These are phyloP conservation scores for Vitis rupestris DNA, from an alignment of 164 flowering plant species.

Conservation along the genomic window DNA sequence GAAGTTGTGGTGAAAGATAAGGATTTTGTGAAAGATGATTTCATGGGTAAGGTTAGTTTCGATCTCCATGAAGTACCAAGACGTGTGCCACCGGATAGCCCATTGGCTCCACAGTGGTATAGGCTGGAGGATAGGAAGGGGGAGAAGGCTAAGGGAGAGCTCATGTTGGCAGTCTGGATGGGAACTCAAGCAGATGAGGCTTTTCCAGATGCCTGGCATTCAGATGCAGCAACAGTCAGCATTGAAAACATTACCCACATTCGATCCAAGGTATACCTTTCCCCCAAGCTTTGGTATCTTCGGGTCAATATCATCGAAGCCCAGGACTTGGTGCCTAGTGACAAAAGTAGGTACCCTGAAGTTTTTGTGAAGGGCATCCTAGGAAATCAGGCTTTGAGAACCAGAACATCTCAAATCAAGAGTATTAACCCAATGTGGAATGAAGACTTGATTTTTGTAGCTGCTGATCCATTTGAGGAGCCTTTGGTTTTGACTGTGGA, in stretches of 20 bases:
- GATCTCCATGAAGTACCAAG: constrained; percentile 71
- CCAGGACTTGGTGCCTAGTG: constrained; percentile 64
- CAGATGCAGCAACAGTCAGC: constrained; percentile 70
- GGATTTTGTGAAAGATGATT: constrained; percentile 65
- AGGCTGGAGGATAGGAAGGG: constrained; percentile 56
- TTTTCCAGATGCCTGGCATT: constrained; percentile 81
- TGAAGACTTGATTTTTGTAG: constrained; percentile 78
- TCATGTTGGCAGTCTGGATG: constrained; percentile 89
- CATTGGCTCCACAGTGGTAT: constrained; percentile 89
- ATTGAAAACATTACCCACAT: constrained; percentile 47
- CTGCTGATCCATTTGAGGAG: constrained; percentile 83
- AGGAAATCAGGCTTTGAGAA: constrained; percentile 64
- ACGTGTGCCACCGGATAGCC: constrained; percentile 78
- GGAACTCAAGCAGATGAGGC: constrained; percentile 92
- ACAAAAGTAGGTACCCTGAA: constrained; percentile 58
- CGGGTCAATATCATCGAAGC: constrained; percentile 84
- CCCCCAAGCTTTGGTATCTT: constrained; percentile 85
- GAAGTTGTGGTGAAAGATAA: constrained; percentile 81
- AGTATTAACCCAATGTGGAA: constrained; percentile 74
- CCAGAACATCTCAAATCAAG: constrained; percentile 46
- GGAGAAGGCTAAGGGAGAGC: constrained; percentile 60
- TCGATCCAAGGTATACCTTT: constrained; percentile 76
- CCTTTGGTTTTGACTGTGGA: constrained; percentile 63
- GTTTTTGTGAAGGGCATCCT: constrained; percentile 55
- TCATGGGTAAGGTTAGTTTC: constrained; percentile 55